phyloP scores from a whole-genome alignment of 148 eudicot species.

The Chenopodium formosanum region DNA sequence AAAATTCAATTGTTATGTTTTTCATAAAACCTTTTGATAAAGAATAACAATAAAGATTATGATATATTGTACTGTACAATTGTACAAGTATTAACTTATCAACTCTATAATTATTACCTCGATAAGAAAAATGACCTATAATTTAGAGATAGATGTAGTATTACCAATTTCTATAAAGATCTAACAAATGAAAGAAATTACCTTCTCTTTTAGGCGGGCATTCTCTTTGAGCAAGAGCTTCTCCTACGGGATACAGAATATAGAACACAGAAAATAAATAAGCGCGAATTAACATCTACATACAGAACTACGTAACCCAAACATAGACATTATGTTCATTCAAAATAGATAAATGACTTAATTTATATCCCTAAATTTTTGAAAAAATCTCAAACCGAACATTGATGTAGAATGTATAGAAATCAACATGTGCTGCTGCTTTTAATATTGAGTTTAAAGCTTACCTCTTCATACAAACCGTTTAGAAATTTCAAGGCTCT shows the following conservation, averaged over 20 bases:
- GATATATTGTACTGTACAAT: no score
- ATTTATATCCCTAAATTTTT: background rate
- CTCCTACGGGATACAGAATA: slow-evolving; percentile 38
- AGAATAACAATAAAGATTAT: no score
- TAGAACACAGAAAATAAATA: background rate
- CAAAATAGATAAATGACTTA: background rate
- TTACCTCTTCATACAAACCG: slow-evolving; percentile 65
- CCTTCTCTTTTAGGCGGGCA: slow-evolving; percentile 44
- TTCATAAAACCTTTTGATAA: no score
- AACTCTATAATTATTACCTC: no score
- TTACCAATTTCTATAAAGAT: no score
- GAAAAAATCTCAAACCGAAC: background rate
- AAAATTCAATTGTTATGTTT: no score
- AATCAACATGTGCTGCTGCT: background rate
- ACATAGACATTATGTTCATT: background rate
- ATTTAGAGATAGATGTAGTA: background rate
- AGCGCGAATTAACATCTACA: background rate
- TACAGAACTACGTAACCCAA: background rate
- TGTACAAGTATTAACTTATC: no score
- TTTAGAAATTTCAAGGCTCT: slow-evolving; percentile 45
- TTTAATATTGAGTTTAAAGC: background rate
- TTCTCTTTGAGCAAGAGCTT: slow-evolving; percentile 47
- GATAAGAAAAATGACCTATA: background rate
- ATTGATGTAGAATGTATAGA: no score
- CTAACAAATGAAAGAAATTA: background rate